These are phyloP conservation scores for Picea sitchensis DNA, from an alignment of 75 land plant species.

Conservation along the genomic window DNA sequence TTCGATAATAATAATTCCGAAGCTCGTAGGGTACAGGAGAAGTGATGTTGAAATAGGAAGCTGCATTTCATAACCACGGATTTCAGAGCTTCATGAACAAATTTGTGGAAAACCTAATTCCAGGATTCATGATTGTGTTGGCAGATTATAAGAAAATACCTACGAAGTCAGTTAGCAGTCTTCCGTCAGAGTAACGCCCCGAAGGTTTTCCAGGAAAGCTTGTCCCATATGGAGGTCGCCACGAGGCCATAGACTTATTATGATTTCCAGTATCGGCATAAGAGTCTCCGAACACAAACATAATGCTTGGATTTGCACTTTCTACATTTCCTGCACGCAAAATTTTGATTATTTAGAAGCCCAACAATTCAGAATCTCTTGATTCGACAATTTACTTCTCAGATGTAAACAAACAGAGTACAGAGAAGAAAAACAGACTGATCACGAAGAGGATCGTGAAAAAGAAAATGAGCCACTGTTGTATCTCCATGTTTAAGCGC, in stretches of 20 bases:
- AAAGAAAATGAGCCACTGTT: too few relatives aligned
- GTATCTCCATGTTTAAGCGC: too few relatives aligned
- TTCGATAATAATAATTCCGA: conserved; percentile 4
- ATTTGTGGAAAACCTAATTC: neutral
- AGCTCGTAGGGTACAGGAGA: neutral
- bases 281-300: conserved; percentile 38
- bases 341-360: too few relatives aligned
- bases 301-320: neutral
- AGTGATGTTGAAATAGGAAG: neutral
- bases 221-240: conserved; percentile 27
- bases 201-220: conserved; percentile 24
- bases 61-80: neutral
- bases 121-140: neutral
- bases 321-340: neutral
- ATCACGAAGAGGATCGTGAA: too few relatives aligned
- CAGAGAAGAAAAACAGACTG: too few relatives aligned
- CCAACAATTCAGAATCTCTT: too few relatives aligned
- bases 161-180: conserved; percentile 14
- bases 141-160: conserved; percentile 5
- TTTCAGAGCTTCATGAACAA: neutral
- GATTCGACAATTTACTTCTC: too few relatives aligned
- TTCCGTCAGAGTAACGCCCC: conserved; percentile 19
- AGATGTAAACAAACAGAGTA: too few relatives aligned
- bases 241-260: conserved; percentile 1
- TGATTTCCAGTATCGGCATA: conserved; percentile 38